Evolutionary conservation across 352 stramenopile genomes (phyloP).

Genomic region (Phytophthora lateralis): DNA sequence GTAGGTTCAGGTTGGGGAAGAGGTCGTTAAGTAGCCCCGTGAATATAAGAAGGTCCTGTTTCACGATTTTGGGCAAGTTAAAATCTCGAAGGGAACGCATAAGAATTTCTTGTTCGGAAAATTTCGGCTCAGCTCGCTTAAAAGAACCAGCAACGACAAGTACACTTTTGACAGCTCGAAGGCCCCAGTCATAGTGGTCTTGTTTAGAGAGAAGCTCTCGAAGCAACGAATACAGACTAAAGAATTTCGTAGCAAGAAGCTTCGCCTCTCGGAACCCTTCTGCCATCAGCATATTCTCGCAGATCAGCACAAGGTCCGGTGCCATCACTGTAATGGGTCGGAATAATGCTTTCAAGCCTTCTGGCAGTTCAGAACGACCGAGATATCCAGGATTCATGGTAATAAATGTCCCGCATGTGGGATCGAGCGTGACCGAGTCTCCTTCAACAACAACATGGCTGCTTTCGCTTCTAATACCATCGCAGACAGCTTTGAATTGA

Average conservation of each 20-base stretch:
- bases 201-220: constrained; percentile 94
- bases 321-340: constrained; percentile 96
- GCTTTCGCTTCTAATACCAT: constrained; percentile 91
- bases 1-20: constrained; percentile 91
- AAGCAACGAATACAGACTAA: constrained; percentile 93
- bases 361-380: constrained; percentile 92
- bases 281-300: constrained; percentile 97
- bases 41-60: constrained; percentile 94
- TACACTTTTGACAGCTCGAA: constrained; percentile 95
- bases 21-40: constrained; percentile 93
- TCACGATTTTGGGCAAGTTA: constrained; percentile 96
- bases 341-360: constrained; percentile 95
- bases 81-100: constrained; percentile 96
- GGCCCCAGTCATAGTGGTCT: constrained; percentile 96
- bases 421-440: constrained; percentile 88
- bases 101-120: constrained; percentile 92
- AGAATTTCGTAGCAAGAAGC: constrained; percentile 94
- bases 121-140: constrained; percentile 92
- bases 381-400: constrained; percentile 98
- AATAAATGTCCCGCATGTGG: constrained; percentile 94
- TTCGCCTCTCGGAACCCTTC: constrained; percentile 95
- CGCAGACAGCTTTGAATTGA: constrained; percentile 95
- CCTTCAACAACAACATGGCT: constrained; percentile 91
- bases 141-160: constrained; percentile 93
- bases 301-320: constrained; percentile 95